Conservation (phyloP, 2,329 filamentous ascomycete genomes). For the Camptophora hylomeconis region DNA sequence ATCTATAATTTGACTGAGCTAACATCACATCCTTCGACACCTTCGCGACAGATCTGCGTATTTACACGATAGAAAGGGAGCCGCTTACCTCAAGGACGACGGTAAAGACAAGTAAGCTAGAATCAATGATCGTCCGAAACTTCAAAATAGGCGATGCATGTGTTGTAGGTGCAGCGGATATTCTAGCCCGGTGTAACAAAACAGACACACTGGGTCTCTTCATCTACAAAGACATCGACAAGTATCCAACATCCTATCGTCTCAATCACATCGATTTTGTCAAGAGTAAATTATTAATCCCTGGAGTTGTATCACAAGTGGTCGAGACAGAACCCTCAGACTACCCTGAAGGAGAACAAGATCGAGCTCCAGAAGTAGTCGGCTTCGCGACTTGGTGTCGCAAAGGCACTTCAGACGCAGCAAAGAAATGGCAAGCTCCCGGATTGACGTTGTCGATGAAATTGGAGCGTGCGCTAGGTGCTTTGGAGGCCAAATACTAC, state of each 20-base stretch:
- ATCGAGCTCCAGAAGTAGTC: constrained; percentile 1
- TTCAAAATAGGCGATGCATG: constrained; percentile 1
- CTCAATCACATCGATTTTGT: constrained; percentile 1
- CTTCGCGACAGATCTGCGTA: neutral
- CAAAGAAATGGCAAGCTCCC: constrained; percentile 1
- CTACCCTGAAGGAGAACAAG: neutral
- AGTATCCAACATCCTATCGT: constrained; percentile 1
- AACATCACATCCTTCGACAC: neutral
- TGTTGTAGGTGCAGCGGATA: no score
- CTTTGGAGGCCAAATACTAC: neutral
- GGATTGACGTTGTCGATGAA: neutral
- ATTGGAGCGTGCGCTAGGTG: neutral
- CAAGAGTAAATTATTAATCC: neutral
- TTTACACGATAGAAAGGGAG: no score
- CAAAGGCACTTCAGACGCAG: neutral
- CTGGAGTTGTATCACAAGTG: constrained; percentile 1
- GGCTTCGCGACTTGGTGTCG: constrained; percentile 1
- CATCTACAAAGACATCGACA: neutral
- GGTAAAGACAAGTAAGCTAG: no score
- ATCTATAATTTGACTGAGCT: no score
- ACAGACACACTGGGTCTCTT: neutral
- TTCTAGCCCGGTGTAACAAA: neutral
- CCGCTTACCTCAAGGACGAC: no score
- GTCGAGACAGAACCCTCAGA: constrained; percentile 1
- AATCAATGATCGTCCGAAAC: constrained; percentile 1